Conservation (phyloP, 257 asterid genomes). For the Salvia splendens region DNA sequence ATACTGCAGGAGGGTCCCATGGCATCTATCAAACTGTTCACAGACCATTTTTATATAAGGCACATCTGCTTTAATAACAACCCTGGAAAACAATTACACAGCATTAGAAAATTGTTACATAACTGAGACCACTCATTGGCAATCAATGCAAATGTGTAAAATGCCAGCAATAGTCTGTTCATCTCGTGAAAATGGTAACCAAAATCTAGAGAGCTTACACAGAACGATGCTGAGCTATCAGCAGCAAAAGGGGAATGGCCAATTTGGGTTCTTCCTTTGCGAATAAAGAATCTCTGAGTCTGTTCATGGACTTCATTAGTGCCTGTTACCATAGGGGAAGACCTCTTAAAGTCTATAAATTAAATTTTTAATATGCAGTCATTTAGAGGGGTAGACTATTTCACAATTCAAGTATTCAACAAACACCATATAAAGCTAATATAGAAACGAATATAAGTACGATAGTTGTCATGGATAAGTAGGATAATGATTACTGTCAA, state of each 20-base stretch:
- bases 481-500: background rate
- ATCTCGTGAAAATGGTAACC: background rate
- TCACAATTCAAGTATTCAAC: constrained; percentile 2
- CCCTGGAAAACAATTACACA: constrained; percentile 49
- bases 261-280: constrained; percentile 88
- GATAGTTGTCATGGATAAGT: constrained; percentile 12
- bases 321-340: constrained; percentile 59
- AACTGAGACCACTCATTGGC: constrained; percentile 13
- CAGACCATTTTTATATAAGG: constrained; percentile 96
- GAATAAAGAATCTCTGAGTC: constrained; percentile 90
- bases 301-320: constrained; percentile 84
- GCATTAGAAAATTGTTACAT: constrained; percentile 15
- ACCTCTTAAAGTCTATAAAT: constrained; percentile 12
- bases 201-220: constrained; percentile 55
- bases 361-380: constrained; percentile 9
- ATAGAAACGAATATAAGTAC: background rate
- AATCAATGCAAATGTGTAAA: background rate
- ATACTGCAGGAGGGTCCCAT: constrained; percentile 96
- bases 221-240: constrained; percentile 94
- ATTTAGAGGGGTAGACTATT: constrained; percentile 8
- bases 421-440: background rate
- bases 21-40: constrained; percentile 98
- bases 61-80: constrained; percentile 82
- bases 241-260: constrained; percentile 93
- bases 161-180: background rate